These are phyloP conservation scores for Lagenaria siceraria DNA, from an alignment of 306 rosid genomes.

Conservation along the genomic window DNA sequence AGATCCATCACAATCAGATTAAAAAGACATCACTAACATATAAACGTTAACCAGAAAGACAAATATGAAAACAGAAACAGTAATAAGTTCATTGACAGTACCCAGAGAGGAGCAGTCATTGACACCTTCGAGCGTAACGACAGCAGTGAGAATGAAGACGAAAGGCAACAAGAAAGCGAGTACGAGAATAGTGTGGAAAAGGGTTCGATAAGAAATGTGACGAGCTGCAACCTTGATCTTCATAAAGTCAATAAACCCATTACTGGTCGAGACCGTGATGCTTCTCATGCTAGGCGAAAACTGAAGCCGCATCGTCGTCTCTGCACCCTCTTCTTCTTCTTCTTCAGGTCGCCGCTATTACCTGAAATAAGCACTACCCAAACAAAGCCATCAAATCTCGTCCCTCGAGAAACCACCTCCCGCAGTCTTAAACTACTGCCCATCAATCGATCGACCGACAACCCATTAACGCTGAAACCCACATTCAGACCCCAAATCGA, in stretches of 20 bases:
- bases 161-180: conserved; percentile 92
- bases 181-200: conserved; percentile 93
- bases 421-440: conserved; percentile 32
- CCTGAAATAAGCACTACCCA: conserved; percentile 20
- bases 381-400: conserved; percentile 17
- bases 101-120: conserved; percentile 98
- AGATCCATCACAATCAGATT: background rate
- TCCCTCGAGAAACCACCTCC: conserved; percentile 16
- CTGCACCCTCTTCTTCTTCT: conserved; percentile 53
- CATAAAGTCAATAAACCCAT: conserved; percentile 99
- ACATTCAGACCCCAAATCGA: background rate
- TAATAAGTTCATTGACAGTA: conserved; percentile 26
- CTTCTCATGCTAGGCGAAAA: conserved; percentile 99
- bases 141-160: conserved; percentile 96
- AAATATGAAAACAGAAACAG: background rate
- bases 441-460: conserved; percentile 47
- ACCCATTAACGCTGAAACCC: background rate
- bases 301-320: conserved; percentile 99
- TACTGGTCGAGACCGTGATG: conserved; percentile 95
- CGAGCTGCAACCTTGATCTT: conserved; percentile 99
- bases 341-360: conserved; percentile 25
- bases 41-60: background rate
- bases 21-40: background rate
- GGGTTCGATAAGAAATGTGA: conserved; percentile 95
- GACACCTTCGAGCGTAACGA: conserved; percentile 99